Evolutionary conservation across 805 yeast species (phyloP).

Genomic region (Saccharomycopsis malanga): DNA sequence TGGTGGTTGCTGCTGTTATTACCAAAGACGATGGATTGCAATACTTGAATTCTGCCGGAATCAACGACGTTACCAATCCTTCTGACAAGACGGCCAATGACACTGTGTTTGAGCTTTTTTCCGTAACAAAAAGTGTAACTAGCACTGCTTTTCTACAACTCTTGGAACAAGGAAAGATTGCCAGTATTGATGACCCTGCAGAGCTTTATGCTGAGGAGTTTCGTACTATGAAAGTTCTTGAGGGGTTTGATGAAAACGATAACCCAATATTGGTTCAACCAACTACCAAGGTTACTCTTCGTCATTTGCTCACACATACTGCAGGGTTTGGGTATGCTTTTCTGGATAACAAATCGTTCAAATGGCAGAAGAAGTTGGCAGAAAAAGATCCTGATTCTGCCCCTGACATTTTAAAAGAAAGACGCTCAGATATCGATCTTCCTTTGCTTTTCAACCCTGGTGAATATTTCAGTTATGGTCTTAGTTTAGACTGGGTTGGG

Average conservation of each 20-base stretch:
- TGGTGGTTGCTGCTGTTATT: slow-evolving; percentile 23
- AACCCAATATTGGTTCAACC: slow-evolving; percentile 14
- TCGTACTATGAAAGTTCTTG: background rate
- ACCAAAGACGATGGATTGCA: slow-evolving; percentile 21
- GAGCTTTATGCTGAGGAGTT: slow-evolving; percentile 2
- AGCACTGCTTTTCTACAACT: slow-evolving; percentile 29
- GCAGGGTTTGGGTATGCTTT: slow-evolving; percentile 32
- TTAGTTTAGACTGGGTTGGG: slow-evolving; percentile 31
- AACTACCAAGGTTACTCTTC: slow-evolving; percentile 27
- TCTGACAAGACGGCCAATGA: slow-evolving; percentile 22
- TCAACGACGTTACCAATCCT: slow-evolving; percentile 9
- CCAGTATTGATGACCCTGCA: slow-evolving; percentile 26
- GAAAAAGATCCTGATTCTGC: background rate
- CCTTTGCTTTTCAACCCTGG: slow-evolving; percentile 32
- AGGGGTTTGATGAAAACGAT: slow-evolving; percentile 5
- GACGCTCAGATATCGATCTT: slow-evolving; percentile 22
- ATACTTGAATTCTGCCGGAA: slow-evolving; percentile 22
- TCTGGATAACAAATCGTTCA: background rate
- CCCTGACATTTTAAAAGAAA: slow-evolving; percentile 20
- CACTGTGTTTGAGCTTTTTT: slow-evolving; percentile 27
- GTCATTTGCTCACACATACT: slow-evolving; percentile 32
- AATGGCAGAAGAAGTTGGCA: background rate
- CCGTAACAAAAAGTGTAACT: slow-evolving; percentile 30
- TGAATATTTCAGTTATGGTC: slow-evolving; percentile 30
- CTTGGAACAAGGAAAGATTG: slow-evolving; percentile 28